Evolutionary conservation across 768 basidiomycete genomes (phyloP).

Genomic region (Suillus placidus): DNA sequence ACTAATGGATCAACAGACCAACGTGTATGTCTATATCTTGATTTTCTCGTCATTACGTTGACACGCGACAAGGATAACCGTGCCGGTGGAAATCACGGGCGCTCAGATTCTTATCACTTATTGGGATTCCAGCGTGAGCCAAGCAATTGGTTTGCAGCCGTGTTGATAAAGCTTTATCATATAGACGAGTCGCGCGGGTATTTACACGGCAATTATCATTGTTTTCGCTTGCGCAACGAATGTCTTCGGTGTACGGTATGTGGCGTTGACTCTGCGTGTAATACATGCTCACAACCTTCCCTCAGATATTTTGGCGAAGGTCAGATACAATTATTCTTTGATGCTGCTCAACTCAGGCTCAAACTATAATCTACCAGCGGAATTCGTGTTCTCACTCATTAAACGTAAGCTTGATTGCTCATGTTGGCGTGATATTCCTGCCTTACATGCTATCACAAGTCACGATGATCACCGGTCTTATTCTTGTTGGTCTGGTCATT

Average conservation of each 20-base stretch:
- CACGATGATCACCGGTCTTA: conserved; percentile 59
- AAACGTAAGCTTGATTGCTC: conserved; percentile 47
- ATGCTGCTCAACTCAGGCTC: not conserved
- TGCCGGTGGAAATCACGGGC: conserved; percentile 77
- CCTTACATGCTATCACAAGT: conserved; percentile 39
- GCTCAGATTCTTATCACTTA: conserved; percentile 69
- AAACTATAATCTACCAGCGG: conserved; percentile 40
- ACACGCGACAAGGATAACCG: conserved; percentile 48
- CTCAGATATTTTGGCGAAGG: conserved; percentile 67
- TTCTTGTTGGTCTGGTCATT: conserved; percentile 64
- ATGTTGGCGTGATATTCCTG: not conserved
- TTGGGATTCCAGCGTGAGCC: conserved; percentile 65
- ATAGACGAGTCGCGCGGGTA: conserved; percentile 51
- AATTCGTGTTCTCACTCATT: conserved; percentile 67
- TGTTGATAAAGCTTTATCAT: not conserved
- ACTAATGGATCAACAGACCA: conserved; percentile 1
- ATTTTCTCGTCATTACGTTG: not conserved
- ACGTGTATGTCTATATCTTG: conserved; percentile 10
- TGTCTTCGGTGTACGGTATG: conserved; percentile 67
- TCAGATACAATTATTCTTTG: conserved; percentile 22
- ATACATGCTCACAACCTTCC: not conserved
- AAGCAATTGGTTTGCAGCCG: not conserved
- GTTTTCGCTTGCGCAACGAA: conserved; percentile 64
- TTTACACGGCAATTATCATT: conserved; percentile 62
- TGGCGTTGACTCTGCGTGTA: not conserved